phyloP scores from a whole-genome alignment of 2,329 filamentous ascomycete genomes.

The Fusarium buharicum region DNA sequence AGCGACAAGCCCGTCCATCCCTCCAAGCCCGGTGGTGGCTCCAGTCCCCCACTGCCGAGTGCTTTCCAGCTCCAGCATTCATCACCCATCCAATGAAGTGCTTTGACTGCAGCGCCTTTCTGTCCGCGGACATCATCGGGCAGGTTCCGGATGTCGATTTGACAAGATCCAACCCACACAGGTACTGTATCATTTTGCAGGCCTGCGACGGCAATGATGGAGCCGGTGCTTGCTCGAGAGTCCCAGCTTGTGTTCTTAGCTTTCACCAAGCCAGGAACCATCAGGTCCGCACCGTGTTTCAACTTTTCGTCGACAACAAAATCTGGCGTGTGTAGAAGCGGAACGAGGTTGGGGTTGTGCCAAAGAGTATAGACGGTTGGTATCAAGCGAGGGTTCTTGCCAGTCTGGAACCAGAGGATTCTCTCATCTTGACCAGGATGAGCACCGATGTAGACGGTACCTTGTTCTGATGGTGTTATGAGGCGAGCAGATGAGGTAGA shows the following conservation, averaged over 20 bases:
- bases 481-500: slow-evolving; percentile 40
- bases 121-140: slow-evolving; percentile 30
- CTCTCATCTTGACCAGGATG: slow-evolving; percentile 35
- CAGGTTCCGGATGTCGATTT: slow-evolving; percentile 28
- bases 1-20: slow-evolving; percentile 31
- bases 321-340: slow-evolving; percentile 38
- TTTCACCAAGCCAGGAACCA: slow-evolving; percentile 39
- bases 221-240: slow-evolving; percentile 25
- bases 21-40: slow-evolving; percentile 27
- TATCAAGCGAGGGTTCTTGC: slow-evolving; percentile 39
- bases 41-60: slow-evolving; percentile 37
- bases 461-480: slow-evolving; percentile 32
- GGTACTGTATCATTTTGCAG: slow-evolving; percentile 36
- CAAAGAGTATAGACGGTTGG: slow-evolving; percentile 41
- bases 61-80: slow-evolving; percentile 40
- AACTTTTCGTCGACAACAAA: slow-evolving; percentile 42
- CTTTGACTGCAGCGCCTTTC: slow-evolving; percentile 37
- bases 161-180: slow-evolving; percentile 36
- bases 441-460: slow-evolving; percentile 37
- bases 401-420: slow-evolving; percentile 40
- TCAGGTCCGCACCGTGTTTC: slow-evolving; percentile 36
- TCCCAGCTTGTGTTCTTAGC: slow-evolving; percentile 30
- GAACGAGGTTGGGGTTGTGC: slow-evolving; percentile 37
- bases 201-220: slow-evolving; percentile 41
- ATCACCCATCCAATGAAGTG: slow-evolving; percentile 39